A percentile compares a stretch with the other conserved stretches of the same genome.
Conservation (phyloP, 2,329 filamentous ascomycete genomes). For the Trichoderma oligosporum region DNA sequence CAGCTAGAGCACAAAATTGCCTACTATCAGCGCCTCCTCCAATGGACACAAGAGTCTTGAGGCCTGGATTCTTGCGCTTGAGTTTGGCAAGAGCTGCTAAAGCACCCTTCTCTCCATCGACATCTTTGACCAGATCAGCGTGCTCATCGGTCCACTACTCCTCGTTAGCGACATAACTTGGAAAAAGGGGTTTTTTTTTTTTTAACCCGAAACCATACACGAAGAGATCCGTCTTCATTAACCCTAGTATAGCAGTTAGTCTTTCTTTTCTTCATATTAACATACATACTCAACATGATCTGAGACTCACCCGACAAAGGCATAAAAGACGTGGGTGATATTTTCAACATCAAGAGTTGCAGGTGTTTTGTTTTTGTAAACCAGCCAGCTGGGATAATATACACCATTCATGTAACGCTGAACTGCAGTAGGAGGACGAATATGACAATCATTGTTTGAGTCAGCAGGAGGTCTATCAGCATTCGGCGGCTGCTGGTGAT, state of each 20-base stretch:
- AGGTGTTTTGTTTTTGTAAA: constrained; percentile 59
- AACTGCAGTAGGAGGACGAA: neutral
- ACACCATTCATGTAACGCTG: constrained; percentile 35
- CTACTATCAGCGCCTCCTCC: constrained; percentile 62
- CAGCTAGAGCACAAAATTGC: constrained; percentile 57
- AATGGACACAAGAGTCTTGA: constrained; percentile 60
- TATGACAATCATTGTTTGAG: neutral
- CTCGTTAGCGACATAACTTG: neutral
- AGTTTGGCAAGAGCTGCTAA: constrained; percentile 56
- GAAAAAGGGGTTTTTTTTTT: too few relatives aligned
- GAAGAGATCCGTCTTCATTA: constrained; percentile 33
- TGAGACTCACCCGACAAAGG: constrained; percentile 50
- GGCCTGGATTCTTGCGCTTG: constrained; percentile 52
- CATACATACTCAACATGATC: neutral
- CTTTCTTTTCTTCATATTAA: neutral
- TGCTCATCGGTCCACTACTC: constrained; percentile 54
- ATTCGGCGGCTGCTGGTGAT: neutral
- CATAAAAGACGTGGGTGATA: constrained; percentile 62
- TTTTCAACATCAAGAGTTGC: constrained; percentile 52
- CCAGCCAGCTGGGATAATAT: constrained; percentile 64
- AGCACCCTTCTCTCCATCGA: constrained; percentile 58
- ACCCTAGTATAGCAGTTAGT: constrained; percentile 27
- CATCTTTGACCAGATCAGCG: constrained; percentile 57
- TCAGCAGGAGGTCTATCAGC: neutral
- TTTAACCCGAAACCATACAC: constrained; percentile 36